Evolutionary conservation across 495 filamentous ascomycete genomes (phyloP), one percentile per base, ranked within the genome.

Genomic region (Barbatosphaeria neglecta): DNA sequence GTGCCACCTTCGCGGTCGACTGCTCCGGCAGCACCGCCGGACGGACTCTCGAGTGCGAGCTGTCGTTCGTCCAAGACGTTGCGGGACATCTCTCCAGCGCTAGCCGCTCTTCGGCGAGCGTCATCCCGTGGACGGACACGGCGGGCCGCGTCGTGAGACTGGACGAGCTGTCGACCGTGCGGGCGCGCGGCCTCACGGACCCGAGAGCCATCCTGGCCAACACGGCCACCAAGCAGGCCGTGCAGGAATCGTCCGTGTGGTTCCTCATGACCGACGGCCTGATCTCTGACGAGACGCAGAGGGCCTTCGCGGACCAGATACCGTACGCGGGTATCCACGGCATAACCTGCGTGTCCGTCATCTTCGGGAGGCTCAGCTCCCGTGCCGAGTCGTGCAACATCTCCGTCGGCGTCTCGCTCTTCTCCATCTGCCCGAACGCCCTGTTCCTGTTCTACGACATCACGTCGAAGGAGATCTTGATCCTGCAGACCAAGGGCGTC

Each of bases 321-420:
- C 39, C 39, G 3, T 2, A 15, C 2, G 1, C 19, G 8, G 20
- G 39, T 22, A 7, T 41, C 19, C 39, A 41, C 9, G 39, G 39
- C 5, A 41, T 22, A 4, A 41, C n/a, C 22, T 41, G 39, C 39
- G 22, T 41, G 13, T 15, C 39, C n/a, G 39, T 41, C 20, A 25
- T 41, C 22, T 41, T 41, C 15, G 39, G 39, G 8, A 24, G 1
- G 4, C 39, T 11, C 20, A 9, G 13, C 20, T 15, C 20, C 4
- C 9, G 20, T 8, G 20, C 39, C 3, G 11, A 15, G 4, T 41
- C 20, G 13, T 41, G 39, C 22, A 24, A 41, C 22, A 41, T 41
- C 39, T 41, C 39, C 13, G 39, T 41, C 39, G 39, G 39, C 39
- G 39, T 41, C 10, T 41, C 39, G 39, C 39, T 41, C 22, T 41